Base-by-base conservation (phyloP, 352 stramenopile species). In the Pythium dissotocum region DNA sequence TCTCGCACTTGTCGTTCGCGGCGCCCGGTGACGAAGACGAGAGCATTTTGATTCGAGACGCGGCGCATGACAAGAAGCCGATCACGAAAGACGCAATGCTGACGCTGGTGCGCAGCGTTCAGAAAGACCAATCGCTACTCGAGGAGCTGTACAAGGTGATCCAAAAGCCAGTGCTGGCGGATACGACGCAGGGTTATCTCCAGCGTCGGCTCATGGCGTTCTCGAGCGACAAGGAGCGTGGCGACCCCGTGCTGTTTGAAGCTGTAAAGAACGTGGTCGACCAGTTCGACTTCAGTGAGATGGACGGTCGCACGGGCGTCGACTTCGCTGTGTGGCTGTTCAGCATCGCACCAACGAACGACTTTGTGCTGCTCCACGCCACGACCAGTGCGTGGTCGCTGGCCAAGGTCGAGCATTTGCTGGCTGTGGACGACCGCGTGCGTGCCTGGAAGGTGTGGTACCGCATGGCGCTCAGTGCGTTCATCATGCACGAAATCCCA, bases 401-500 rank as follows among this genome's bases (percentile, higher is more conserved):
- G 32, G 48, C 71, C 44, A 71, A 80, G 48, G 56, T 80, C 24
- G 74, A 80, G 61, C 74, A 80, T 44, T 60, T 78, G 46, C 58
- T 80, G 26, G 32, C 44, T n/a, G 33, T 28, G 0, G 55, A 67
- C 14, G 64, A 77, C 28, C 65, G 51, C 26, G 40, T 58, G n/a
- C 74, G 68, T 28, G 74, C 71, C 6, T 80, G 74, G 74, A 71
- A 68, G 26, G 63, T 76, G 42, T 80, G 74, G 74, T 64, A 78
- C 49, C 71, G 65, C 53, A 70, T 78, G 35, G 68, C 74, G 4
- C 51, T 77, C 21, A 58, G 55, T 24, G 74, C 66, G 28, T 79
- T 72, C 60, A 65, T 75, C 14, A 57, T 66, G 56, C 62, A 71
- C 35, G 63, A 77, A 36, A 26, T 66, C 2, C 66, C 59, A 2